These are phyloP conservation scores for Fusarium sp. DNA, from an alignment of 2,329 filamentous ascomycete species.

Conservation along the genomic window DNA sequence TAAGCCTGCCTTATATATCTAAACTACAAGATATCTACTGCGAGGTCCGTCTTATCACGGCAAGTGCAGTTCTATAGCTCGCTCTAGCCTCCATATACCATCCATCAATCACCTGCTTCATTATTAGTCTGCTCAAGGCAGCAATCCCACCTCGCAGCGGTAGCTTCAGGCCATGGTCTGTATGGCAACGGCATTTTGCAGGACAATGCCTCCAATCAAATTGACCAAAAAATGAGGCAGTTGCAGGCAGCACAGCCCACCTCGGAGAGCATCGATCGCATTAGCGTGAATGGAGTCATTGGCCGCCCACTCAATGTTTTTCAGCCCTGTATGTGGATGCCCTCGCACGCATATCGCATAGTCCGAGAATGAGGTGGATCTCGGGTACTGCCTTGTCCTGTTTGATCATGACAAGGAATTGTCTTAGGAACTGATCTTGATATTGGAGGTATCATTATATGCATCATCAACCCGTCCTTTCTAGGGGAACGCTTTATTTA, in stretches of 20 bases:
- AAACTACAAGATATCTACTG: background rate
- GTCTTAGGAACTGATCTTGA: too few species aligned
- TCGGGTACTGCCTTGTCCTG: too few species aligned
- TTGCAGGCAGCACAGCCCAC: too few species aligned
- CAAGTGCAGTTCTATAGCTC: constrained; percentile 5
- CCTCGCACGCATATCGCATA: too few species aligned
- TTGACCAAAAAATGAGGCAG: too few species aligned
- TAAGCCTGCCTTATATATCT: constrained; percentile 22
- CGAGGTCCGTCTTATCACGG: too few species aligned
- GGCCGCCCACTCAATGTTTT: background rate
- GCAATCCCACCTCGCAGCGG: constrained; percentile 17
- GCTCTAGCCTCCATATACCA: background rate
- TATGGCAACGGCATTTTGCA: background rate
- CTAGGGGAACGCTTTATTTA: too few species aligned
- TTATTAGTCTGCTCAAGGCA: constrained; percentile 18
- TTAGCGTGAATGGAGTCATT: background rate
- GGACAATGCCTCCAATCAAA: background rate
- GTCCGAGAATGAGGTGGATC: too few species aligned
- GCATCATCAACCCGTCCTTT: too few species aligned
- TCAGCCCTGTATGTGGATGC: background rate
- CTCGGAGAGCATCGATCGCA: background rate
- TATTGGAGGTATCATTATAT: too few species aligned
- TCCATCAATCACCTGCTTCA: background rate
- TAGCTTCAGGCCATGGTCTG: constrained; percentile 6
- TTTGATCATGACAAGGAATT: too few species aligned